Percentiles rank a stretch among this genome's conserved stretches.
Conservation (phyloP, 202 grass and related monocot genomes). For the Setaria italica region DNA sequence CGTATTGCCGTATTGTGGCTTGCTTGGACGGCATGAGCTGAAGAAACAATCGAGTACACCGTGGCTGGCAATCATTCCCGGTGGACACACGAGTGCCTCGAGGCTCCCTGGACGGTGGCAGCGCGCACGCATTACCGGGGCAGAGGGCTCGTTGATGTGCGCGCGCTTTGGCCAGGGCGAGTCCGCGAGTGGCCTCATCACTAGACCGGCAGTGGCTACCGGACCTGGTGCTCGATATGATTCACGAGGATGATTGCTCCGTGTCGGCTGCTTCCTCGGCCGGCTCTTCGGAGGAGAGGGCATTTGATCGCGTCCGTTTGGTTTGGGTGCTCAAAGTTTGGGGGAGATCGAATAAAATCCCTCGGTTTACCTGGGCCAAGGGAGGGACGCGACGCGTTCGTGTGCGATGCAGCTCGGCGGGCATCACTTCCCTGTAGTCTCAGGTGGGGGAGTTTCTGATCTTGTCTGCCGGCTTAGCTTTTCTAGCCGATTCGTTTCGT, state of each 20-base stretch:
- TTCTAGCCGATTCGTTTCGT: constrained; percentile 8
- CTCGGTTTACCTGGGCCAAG: background rate
- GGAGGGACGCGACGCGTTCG: background rate
- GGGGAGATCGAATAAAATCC: background rate
- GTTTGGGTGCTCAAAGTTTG: background rate
- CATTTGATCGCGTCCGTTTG: background rate
- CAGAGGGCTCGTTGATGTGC: background rate
- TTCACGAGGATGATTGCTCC: background rate
- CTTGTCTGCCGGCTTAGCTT: constrained; percentile 5
- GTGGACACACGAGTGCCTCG: background rate
- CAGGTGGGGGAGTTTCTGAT: constrained; percentile 47
- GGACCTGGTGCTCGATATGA: background rate
- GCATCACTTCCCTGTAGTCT: constrained; percentile 30
- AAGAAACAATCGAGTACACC: constrained; percentile 11
- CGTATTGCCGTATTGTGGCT: background rate
- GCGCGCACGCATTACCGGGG: background rate
- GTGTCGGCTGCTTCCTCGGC: background rate
- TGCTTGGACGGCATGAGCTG: background rate
- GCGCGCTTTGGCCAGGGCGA: background rate
- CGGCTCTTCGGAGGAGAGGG: background rate
- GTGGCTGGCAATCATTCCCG: constrained; percentile 34
- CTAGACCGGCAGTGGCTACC: background rate
- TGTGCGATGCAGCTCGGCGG: background rate
- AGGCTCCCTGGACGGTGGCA: constrained; percentile 36
- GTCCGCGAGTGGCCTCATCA: background rate